phyloP scores from a whole-genome alignment of 2,329 filamentous ascomycete species.

The Microcyclosporella mali region DNA sequence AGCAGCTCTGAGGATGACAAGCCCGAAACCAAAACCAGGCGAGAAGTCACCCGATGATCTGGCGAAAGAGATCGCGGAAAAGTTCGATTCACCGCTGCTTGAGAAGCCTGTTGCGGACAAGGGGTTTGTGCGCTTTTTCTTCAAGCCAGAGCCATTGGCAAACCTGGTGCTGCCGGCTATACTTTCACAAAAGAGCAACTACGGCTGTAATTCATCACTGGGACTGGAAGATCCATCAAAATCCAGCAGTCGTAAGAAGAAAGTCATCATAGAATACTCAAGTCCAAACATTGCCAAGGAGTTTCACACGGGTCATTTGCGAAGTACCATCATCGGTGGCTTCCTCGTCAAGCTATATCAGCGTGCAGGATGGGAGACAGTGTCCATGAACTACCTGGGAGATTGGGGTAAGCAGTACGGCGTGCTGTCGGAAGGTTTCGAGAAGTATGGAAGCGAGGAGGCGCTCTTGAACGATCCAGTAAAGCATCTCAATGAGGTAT shows the following conservation, averaged over 20 bases:
- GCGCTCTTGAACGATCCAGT: slow-evolving; percentile 67
- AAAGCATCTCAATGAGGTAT: slow-evolving; percentile 75
- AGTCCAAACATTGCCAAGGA: slow-evolving; percentile 83
- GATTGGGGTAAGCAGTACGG: slow-evolving; percentile 75
- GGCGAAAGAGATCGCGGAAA: slow-evolving; percentile 49
- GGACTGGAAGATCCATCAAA: slow-evolving; percentile 58
- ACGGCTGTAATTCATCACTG: slow-evolving; percentile 56
- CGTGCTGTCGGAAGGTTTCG: slow-evolving; percentile 66
- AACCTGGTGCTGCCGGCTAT: slow-evolving; percentile 64
- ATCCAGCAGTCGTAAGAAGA: slow-evolving; percentile 56
- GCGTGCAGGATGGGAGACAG: slow-evolving; percentile 62
- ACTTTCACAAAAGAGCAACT: slow-evolving; percentile 54
- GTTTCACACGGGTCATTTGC: slow-evolving; percentile 68
- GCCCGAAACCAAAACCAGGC: slow-evolving; percentile 51
- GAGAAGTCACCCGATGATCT: slow-evolving; percentile 53
- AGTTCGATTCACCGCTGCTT: slow-evolving; percentile 61
- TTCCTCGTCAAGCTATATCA: slow-evolving; percentile 66
- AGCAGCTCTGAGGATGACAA: slow-evolving; percentile 70
- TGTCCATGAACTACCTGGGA: slow-evolving; percentile 68
- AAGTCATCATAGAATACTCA: slow-evolving; percentile 72
- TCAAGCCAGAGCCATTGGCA: slow-evolving; percentile 62
- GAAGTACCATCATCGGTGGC: slow-evolving; percentile 70
- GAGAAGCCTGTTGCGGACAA: slow-evolving; percentile 62
- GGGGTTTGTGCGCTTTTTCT: slow-evolving; percentile 72
- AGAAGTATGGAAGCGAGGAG: slow-evolving; percentile 68